Conservation (phyloP, 495 filamentous ascomycete genomes). For the Annulohypoxylon stygium region DNA sequence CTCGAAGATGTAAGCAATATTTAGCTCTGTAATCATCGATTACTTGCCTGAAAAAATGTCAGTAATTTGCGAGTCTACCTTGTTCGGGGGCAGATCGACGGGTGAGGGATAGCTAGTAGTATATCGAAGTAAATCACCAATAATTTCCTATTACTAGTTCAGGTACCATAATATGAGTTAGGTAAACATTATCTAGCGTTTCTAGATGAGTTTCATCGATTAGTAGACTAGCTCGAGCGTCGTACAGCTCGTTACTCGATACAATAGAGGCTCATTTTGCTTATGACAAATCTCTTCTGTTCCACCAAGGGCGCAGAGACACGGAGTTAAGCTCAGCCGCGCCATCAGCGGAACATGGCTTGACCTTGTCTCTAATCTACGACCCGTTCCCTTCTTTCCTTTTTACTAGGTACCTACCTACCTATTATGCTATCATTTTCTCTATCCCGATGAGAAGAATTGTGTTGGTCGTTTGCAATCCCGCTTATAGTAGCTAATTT, state of each 20-base stretch:
- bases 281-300: not conserved
- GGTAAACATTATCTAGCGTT: not conserved
- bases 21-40: constrained; percentile 38
- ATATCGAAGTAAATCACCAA: constrained; percentile 4
- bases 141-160: constrained; percentile 14
- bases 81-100: constrained; percentile 26
- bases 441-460: not conserved
- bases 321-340: constrained; percentile 10
- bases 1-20: constrained; percentile 23
- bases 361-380: not conserved
- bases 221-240: not conserved
- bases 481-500: constrained; percentile 21
- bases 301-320: not conserved
- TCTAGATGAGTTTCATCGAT: not conserved
- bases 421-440: not conserved
- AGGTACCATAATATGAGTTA: not conserved
- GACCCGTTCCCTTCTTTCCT: constrained; percentile 6
- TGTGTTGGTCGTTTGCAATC: constrained; percentile 2
- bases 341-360: constrained; percentile 9
- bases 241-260: not conserved
- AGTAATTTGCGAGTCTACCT: constrained; percentile 31
- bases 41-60: constrained; percentile 28
- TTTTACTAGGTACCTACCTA: not conserved
- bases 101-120: constrained; percentile 4
- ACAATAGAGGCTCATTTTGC: not conserved